phyloP scores from a whole-genome alignment of 768 basidiomycete species.

The Mycena epipterygia region DNA sequence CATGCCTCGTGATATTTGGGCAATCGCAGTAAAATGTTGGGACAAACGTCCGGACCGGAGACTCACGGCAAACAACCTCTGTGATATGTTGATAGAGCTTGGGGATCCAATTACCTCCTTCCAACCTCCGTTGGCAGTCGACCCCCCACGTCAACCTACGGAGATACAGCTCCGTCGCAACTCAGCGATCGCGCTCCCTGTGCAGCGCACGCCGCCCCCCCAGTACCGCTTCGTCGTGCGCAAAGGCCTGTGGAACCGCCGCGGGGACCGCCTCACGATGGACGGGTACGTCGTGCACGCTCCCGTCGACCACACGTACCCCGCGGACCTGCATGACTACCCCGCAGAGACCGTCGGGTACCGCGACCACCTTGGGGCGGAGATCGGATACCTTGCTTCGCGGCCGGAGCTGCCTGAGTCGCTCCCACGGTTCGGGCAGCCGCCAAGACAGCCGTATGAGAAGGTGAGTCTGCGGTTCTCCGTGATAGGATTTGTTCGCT shows the following conservation, averaged over 20 bases:
- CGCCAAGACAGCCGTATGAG: conserved; percentile 70
- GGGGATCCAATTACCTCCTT: too few relatives aligned
- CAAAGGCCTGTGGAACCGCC: conserved; percentile 79
- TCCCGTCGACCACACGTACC: conserved; percentile 67
- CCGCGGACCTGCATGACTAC: conserved; percentile 71
- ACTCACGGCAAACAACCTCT: too few relatives aligned
- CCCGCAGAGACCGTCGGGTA: conserved; percentile 70
- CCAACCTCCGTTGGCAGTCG: too few relatives aligned
- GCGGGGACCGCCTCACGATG: conserved; percentile 77
- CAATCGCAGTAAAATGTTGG: too few relatives aligned
- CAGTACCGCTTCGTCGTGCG: conserved; percentile 54
- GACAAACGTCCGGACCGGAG: too few relatives aligned
- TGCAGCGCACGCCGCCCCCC: conserved; percentile 42
- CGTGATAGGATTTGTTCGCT: conserved; percentile 4
- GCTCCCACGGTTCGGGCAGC: conserved; percentile 67
- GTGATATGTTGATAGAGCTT: too few relatives aligned
- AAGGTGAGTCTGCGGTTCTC: conserved; percentile 51
- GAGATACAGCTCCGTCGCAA: conserved; percentile 33
- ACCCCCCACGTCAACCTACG: too few relatives aligned
- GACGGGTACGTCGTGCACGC: conserved; percentile 75
- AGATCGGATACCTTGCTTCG: conserved; percentile 53
- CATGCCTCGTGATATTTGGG: background rate
- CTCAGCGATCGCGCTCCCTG: conserved; percentile 31
- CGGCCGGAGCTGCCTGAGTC: conserved; percentile 74
- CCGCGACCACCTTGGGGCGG: conserved; percentile 63